Base-by-base conservation (phyloP, 2,329 filamentous ascomycete species). In the Emericellopsis cladophorae region DNA sequence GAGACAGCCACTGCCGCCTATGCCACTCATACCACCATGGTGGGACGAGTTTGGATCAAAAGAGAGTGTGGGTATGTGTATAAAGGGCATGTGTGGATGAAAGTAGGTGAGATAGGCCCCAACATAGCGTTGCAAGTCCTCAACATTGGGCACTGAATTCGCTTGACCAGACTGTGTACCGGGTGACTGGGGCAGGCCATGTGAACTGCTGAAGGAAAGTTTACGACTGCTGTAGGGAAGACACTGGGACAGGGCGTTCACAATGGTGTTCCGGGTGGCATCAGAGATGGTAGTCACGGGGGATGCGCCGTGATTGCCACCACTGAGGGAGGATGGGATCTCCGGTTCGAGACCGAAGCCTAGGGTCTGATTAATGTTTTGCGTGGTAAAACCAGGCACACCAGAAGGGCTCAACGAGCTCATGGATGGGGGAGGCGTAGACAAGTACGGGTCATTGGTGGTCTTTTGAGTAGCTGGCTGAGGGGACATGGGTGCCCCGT, bases 1-100 rank as follows among this genome's bases (percentile, higher is more conserved):
- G 45, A 92, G 68, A 57, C 90, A 95, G 40, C 87, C 88, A 44
- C 83, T 86, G 42, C 89, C 88, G 44, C 85, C 85, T 46, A 83
- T 55, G 65, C 71, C 59, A 64, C 74, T 56, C 57, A 67, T 70
- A 45, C 76, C 68, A 44, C 73, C 73, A 54, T 77, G 78, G 45
- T 39, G 34, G 8, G 77, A 75, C 36, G 78, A 78, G 40, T 84
- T 74, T 40, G 84, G 76, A 53, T 95, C 87, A 64, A 96, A 95
- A 34, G 88, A 88, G 47, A 96, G 69, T 14, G 90, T 95, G 40
- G 89, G 81, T 49, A 95, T 77, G 61, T 96, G 90, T 45, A 95
- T 68, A 60, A 96, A 95, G n/a, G 92, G 90, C 45, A 95, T 64
- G 58, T 96, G 90, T 18, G 90, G 90, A 55, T 95, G 89, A 60